Conservation (phyloP, 2,329 filamentous ascomycete species). For the Leptographium galeiforme region DNA sequence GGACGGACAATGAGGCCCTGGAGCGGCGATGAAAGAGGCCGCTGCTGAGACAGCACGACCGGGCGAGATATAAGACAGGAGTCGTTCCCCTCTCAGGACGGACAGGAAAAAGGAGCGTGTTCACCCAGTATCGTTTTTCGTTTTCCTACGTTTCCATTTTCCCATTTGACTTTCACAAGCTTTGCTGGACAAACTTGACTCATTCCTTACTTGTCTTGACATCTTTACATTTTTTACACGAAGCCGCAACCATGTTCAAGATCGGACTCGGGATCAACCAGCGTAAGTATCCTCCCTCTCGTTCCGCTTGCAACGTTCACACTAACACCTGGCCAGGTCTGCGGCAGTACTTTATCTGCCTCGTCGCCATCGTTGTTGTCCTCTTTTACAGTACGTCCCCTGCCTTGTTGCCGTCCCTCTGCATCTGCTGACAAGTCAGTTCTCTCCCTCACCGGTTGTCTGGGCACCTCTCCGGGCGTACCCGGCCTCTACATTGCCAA, state of each 20-base stretch:
- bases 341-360: slow-evolving; percentile 3
- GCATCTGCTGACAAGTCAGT: slow-evolving; percentile 2
- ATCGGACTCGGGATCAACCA: neutral
- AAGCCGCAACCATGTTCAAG: neutral
- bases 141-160: no score
- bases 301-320: neutral
- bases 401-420: neutral
- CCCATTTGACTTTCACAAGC: neutral
- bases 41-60: no score
- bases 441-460: slow-evolving; percentile 12
- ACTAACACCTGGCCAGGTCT: neutral
- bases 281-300: neutral
- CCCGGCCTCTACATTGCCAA: slow-evolving; percentile 12
- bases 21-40: neutral
- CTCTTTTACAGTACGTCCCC: slow-evolving; percentile 3
- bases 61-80: no score
- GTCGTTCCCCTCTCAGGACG: no score
- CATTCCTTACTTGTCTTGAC: neutral
- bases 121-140: no score
- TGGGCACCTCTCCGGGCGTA: slow-evolving; percentile 12
- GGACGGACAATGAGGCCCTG: neutral
- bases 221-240: neutral
- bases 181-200: neutral
- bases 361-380: slow-evolving; percentile 1
- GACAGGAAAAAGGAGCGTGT: no score